Conservation (phyloP, 805 yeast genomes). For the Yarrowia bubula region DNA sequence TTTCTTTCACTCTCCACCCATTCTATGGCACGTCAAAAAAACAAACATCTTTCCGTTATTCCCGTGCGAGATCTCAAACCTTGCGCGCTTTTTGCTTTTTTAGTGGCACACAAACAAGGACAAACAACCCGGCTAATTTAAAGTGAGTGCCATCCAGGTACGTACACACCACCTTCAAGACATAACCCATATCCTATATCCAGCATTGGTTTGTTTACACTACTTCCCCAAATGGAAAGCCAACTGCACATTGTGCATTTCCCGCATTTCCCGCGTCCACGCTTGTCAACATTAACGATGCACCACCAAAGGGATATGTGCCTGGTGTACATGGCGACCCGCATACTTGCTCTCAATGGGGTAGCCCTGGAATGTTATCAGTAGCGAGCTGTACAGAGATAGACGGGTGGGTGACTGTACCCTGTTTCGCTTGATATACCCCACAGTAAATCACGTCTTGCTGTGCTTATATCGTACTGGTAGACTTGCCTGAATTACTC, state of each 20-base stretch:
- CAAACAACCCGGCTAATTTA: not conserved
- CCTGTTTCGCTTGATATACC: too few species aligned
- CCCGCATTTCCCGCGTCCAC: too few species aligned
- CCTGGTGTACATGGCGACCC: not conserved
- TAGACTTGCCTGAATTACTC: too few species aligned
- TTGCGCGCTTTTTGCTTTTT: not conserved
- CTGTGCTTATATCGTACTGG: too few species aligned
- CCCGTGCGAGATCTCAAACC: conserved; percentile 5
- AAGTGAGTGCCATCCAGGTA: too few species aligned
- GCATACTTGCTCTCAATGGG: conserved; percentile 18
- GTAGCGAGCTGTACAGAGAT: not conserved
- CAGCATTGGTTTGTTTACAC: too few species aligned
- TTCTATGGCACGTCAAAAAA: not conserved
- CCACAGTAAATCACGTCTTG: too few species aligned
- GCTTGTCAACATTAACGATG: not conserved
- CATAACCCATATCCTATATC: too few species aligned
- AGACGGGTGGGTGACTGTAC: too few species aligned
- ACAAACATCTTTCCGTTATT: conserved; percentile 6
- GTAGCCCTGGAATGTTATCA: not conserved
- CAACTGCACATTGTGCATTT: not conserved
- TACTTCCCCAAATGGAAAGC: not conserved
- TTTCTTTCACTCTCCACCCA: not conserved
- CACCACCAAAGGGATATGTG: not conserved
- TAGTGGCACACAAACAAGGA: not conserved
- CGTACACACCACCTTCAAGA: too few species aligned